Base-by-base conservation (phyloP, 371 early-diverging fungal species). In the Funneliformis caledonium region DNA sequence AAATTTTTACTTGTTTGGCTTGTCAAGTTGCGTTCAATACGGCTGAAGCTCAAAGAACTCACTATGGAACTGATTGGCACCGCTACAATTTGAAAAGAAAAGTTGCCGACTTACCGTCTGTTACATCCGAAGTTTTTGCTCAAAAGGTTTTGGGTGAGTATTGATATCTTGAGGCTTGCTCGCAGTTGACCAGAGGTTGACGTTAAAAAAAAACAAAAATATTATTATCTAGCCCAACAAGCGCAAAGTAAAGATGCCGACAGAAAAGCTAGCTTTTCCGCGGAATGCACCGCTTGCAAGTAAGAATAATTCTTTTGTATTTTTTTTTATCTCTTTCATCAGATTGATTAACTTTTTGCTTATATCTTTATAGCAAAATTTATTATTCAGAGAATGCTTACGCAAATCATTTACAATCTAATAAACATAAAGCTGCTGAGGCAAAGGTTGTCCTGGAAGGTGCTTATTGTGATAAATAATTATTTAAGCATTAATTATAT, bases 1-100 rank as follows among this genome's bases (percentile, higher is more conserved):
- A 84, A 50, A 47, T 86, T 22, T 92, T 89, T 82, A 93, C 94
- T 26, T 96, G 96, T 81, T 87, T 92, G 42, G 90, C 95, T 10
- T 99, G 99, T 87, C 93, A 96, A 77, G 93, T 95, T 11, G 92
- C 92, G 9, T 98, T 99, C 86, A 85, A 89, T 77, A 84, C 91
- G 22, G 93, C 97, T 10, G 95, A 95, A 56, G 87, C 91, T 69
- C 98, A 98, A 86, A 87, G 98, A 60, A 87, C 87, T 19, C 99
- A 99, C 85, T 96, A 96, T 86, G 91, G 92, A 11, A 92, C 94
- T 12, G 98, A 99, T 87, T 99, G 98, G 98, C 99, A 98, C 85
- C 87, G 98, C 48, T 99, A 98, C 89, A 99, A 99, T 85, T 89
- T 98, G 45, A 98, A 98, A 87, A 91, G 97, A 77, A 97, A 96